Evolutionary conservation across 495 filamentous ascomycete species (phyloP), one percentile per base, ranked within the genome.

Genomic region (Coniosporium apollinis): DNA sequence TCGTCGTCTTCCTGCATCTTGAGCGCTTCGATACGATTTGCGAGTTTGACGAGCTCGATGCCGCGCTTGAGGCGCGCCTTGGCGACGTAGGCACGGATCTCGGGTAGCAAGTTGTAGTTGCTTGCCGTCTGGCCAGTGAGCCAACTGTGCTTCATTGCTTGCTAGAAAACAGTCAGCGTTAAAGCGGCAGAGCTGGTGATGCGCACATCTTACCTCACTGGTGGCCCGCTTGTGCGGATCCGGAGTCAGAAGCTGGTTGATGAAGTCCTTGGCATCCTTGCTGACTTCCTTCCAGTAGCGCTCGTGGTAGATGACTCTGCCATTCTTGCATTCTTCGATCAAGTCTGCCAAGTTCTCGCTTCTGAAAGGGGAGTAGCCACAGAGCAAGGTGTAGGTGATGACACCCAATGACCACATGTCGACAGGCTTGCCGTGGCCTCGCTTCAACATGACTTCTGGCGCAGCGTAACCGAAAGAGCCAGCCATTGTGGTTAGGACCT

Each of bases 371-470:
- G 87, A 94, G 59, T 99, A 99, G 33, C 89, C 89, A 58, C 89
- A 99, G 26, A 99, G 81, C n/a, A 99, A 69, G 11, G 91, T 96
- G 61, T 99, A 99, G 19, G 91, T 96, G 51, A 99, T 96, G 45
- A 99, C 87, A 44, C 89, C 89, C 48, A 99, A 65, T 6, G 87
- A 94, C 89, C 89, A 99, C 82, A 99, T 91, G 51, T 99, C 89
- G 19, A 96, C 89, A n/a, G 89, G 81, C 55, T 96, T 96, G 49
- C 91, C 89, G 52, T 99, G 89, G 24, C 91, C 89, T 45, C 82
- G 72, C 64, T 94, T 94, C 32, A 94, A 65, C 89, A 99, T 99
- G 29, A 99, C 86, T 54, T 99, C 89, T 5, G 89, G 89, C 0
- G 89, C 89, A 14, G 89, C 89, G 49, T 99, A 99, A 26, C 89